These are phyloP conservation scores for Acacia confusa DNA, from an alignment of 306 rosid species.

Conservation along the genomic window DNA sequence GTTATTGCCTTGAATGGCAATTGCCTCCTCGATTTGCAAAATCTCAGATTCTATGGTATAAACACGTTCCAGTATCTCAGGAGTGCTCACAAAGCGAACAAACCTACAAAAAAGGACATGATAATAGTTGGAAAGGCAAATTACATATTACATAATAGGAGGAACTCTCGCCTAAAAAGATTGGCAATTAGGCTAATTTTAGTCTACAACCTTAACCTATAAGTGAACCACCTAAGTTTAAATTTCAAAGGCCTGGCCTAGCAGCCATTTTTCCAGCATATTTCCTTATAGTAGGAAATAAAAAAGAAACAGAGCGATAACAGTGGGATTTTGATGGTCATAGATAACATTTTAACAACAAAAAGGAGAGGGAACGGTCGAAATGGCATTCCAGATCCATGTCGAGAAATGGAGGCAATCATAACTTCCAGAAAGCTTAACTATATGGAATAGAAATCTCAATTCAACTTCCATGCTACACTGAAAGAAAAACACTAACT, in stretches of 20 bases:
- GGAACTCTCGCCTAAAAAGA: background rate
- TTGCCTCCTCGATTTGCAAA: slow-evolving; percentile 93
- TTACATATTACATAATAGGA: background rate
- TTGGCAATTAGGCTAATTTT: background rate
- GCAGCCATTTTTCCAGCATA: slow-evolving; percentile 18
- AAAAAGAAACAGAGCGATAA: slow-evolving; percentile 15
- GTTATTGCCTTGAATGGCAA: slow-evolving; percentile 81
- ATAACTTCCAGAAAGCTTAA: slow-evolving; percentile 10
- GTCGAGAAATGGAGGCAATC: slow-evolving; percentile 15
- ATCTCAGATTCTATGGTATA: slow-evolving; percentile 84
- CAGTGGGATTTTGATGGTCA: background rate
- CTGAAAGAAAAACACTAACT: slow-evolving; percentile 12
- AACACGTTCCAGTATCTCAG: slow-evolving; percentile 93
- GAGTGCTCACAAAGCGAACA: slow-evolving; percentile 96
- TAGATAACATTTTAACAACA: slow-evolving; percentile 7
- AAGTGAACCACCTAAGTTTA: background rate
- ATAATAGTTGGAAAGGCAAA: slow-evolving; percentile 25
- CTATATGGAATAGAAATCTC: slow-evolving; percentile 10
- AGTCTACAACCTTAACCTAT: slow-evolving; percentile 18
- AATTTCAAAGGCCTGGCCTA: slow-evolving; percentile 17
- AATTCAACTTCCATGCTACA: slow-evolving; percentile 15
- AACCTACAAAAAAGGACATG: slow-evolving; percentile 58
- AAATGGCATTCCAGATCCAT: slow-evolving; percentile 12
- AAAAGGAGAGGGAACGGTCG: background rate
- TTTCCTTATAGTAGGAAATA: slow-evolving; percentile 4